Evolutionary conservation across 108 stramenopile species (phyloP).

Genomic region (Mediolabrus comicus): DNA sequence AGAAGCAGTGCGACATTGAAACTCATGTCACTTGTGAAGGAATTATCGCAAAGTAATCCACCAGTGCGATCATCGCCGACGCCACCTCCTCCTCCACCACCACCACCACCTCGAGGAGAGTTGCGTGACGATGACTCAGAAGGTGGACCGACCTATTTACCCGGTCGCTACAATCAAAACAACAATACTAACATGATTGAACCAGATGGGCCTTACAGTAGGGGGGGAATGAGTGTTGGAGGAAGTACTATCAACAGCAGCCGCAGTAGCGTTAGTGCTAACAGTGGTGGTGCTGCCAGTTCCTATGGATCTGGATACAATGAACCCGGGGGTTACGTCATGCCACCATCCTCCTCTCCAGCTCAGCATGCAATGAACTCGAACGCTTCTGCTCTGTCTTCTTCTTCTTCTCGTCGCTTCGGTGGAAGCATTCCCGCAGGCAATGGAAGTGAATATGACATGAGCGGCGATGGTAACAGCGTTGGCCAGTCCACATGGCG

Average conservation of each 20-base stretch:
- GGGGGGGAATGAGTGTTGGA: not conserved
- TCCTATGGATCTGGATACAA: not conserved
- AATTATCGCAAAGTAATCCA: not conserved
- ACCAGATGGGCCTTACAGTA: not conserved
- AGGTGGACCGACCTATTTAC: not conserved
- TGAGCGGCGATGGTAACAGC: not conserved
- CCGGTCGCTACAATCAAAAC: not conserved
- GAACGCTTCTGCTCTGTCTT: not conserved
- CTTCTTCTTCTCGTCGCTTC: not conserved
- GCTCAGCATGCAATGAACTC: not conserved
- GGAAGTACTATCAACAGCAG: not conserved
- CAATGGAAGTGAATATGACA: not conserved
- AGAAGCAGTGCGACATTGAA: not conserved
- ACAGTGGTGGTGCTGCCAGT: not conserved
- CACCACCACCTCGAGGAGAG: not conserved
- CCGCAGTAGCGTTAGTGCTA: not conserved
- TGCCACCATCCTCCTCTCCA: not conserved
- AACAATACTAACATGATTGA: not conserved
- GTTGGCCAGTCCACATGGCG: not conserved
- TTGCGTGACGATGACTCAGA: not conserved
- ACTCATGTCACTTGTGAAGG: not conserved
- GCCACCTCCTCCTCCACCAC: not conserved
- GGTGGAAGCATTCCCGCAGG: not conserved
- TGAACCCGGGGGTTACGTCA: not conserved
- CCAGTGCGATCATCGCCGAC: not conserved